These are phyloP conservation scores for Penicillium occitanis DNA, from an alignment of 2,329 filamentous ascomycete species.

Conservation along the genomic window DNA sequence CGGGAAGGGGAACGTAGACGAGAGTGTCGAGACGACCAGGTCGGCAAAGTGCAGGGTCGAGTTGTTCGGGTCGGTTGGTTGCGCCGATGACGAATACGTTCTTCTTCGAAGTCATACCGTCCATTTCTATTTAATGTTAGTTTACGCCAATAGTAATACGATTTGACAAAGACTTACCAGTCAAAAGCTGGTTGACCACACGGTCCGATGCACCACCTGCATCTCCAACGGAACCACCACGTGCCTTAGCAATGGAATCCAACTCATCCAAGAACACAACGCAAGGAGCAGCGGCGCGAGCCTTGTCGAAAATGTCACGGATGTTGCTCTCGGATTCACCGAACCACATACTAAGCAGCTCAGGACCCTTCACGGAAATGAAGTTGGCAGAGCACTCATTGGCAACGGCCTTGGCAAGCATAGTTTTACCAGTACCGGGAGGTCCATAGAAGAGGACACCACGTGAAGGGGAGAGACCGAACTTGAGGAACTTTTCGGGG, in stretches of 20 bases:
- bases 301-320: conserved; percentile 99
- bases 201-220: conserved; percentile 97
- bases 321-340: conserved; percentile 99
- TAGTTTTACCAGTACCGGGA: conserved; percentile 99
- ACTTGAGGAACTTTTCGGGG: conserved; percentile 99
- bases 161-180: conserved; percentile 61
- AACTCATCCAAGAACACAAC: conserved; percentile 98
- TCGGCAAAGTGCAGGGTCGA: conserved; percentile 96
- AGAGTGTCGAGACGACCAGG: conserved; percentile 97
- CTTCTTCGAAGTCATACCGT: conserved; percentile 99
- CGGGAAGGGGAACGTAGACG: conserved; percentile 95
- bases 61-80: conserved; percentile 97
- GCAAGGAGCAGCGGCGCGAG: conserved; percentile 93
- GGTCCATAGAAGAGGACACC: conserved; percentile 99
- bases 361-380: conserved; percentile 98
- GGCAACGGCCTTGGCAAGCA: conserved; percentile 98
- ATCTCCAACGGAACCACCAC: conserved; percentile 93
- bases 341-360: conserved; percentile 99
- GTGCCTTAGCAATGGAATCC: conserved; percentile 98
- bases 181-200: conserved; percentile 99
- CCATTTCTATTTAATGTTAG: conserved; percentile 73
- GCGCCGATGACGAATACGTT: conserved; percentile 99
- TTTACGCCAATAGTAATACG: not conserved
- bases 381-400: conserved; percentile 99
- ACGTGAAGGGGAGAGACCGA: conserved; percentile 93